Percentiles rank a stretch among this genome's conserved stretches.
Conservation (phyloP, 805 yeast genomes). For the Torulaspora microellipsoides region DNA sequence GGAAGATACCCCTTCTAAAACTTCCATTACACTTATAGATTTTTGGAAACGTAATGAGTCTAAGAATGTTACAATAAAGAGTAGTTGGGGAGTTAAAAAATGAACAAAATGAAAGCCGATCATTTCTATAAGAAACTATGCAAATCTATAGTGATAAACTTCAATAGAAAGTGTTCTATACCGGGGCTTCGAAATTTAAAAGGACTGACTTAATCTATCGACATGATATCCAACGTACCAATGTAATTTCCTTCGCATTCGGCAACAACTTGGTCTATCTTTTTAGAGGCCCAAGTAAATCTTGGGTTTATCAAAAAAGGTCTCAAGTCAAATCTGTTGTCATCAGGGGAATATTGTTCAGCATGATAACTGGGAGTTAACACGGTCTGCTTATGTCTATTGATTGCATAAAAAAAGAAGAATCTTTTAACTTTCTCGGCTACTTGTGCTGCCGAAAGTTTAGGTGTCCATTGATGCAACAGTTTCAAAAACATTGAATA, state of each 20-base stretch:
- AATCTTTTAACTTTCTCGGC: conserved; percentile 91
- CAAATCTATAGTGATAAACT: not conserved
- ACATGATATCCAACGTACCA: conserved; percentile 27
- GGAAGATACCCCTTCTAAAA: conserved; percentile 75
- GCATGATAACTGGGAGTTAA: conserved; percentile 97
- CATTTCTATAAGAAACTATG: not conserved
- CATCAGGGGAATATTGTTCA: conserved; percentile 97
- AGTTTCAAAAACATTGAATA: conserved; percentile 88
- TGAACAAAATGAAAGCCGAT: not conserved
- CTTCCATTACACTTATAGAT: conserved; percentile 50
- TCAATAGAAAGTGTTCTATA: not conserved
- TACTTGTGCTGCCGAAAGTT: conserved; percentile 73
- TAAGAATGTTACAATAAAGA: conserved; percentile 33
- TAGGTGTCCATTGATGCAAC: conserved; percentile 88
- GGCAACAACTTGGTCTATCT: conserved; percentile 77
- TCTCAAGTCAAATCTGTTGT: conserved; percentile 89
- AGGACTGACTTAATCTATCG: conserved; percentile 24
- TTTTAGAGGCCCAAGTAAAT: conserved; percentile 83
- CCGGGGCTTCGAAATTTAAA: not conserved
- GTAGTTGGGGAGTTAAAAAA: conserved; percentile 37
- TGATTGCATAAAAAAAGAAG: conserved; percentile 89
- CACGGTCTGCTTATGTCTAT: conserved; percentile 97
- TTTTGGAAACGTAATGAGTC: conserved; percentile 43
- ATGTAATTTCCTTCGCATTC: conserved; percentile 41
- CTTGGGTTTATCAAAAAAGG: conserved; percentile 93